Base-by-base conservation (phyloP, 768 basidiomycete genomes). In the Naganishia friedmannii region DNA sequence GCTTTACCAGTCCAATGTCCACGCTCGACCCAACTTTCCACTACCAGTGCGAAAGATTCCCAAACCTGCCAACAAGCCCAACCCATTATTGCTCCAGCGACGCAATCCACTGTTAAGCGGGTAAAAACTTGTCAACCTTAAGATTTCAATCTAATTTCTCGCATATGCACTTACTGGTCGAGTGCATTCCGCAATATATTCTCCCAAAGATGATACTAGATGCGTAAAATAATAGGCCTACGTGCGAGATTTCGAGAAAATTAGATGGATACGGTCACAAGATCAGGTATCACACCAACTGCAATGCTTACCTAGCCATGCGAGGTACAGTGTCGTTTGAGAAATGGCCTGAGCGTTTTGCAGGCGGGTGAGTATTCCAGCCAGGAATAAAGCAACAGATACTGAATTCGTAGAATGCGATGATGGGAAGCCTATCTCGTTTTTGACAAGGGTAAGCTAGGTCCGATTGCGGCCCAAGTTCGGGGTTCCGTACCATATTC, bases 351-450 rank as follows among this genome's bases (percentile, higher is more conserved):
- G n/a, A 31, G 31, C 0, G 8, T 67, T 67, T 31, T 74, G 68
- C 3, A 55, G 15, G 23, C 73, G 68, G 45, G 56, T 74, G 23
- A 80, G 57, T 75, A 77, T 76, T 45, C 74, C 63, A 12, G 39
- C 73, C 71, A 91, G 84, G 81, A 91, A 91, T 3, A 97, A 85
- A 0, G 92, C 92, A 76, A 96, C 90, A 31, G 92, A 94, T 65
- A 93, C 85, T 66, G 88, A 87, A 79, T 96, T 95, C 9, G 93
- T 92, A 1, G 92, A 90, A 76, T 99, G 95, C 0, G 94, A 96
- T 0, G 93, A 95, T 0, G 93, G 94, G 77, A 97, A 95, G 28
- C 95, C 95, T 79, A 39, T 10, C 1, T 29, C 54, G 37, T 69
- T 45, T 63, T 63, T 68, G 67, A 17, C 69, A 39, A 21, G 56